Conservation (phyloP, 495 filamentous ascomycete species). For the Penicillium herquei region DNA sequence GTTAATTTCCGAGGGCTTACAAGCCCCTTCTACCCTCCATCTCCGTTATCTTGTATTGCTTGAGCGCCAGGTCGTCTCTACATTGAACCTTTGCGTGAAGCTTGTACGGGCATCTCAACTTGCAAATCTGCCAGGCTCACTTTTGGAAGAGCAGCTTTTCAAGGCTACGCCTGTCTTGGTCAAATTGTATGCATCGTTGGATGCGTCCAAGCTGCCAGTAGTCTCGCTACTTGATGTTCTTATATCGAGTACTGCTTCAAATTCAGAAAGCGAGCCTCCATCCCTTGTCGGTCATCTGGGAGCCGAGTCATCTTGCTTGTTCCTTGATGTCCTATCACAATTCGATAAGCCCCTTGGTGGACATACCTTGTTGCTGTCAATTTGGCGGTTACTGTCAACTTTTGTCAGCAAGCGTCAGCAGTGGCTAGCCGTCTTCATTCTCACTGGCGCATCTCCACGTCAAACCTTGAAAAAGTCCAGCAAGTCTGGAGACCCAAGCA, state of each 20-base stretch:
- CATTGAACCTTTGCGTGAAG: slow-evolving; percentile 63
- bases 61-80: slow-evolving; percentile 59
- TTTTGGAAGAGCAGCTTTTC: slow-evolving; percentile 77
- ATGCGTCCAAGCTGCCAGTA: slow-evolving; percentile 61
- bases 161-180: slow-evolving; percentile 71
- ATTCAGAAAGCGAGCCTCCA: slow-evolving; percentile 67
- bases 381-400: slow-evolving; percentile 86
- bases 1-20: slow-evolving; percentile 64
- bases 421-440: slow-evolving; percentile 89
- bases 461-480: slow-evolving; percentile 61
- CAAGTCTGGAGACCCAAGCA: slow-evolving; percentile 30
- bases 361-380: slow-evolving; percentile 55
- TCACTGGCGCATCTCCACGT: slow-evolving; percentile 81
- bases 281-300: slow-evolving; percentile 88
- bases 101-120: slow-evolving; percentile 68
- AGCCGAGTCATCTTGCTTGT: slow-evolving; percentile 74
- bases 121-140: slow-evolving; percentile 55
- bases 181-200: slow-evolving; percentile 72
- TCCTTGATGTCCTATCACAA: slow-evolving; percentile 72
- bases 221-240: slow-evolving; percentile 71
- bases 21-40: slow-evolving; percentile 62
- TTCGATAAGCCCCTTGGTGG: slow-evolving; percentile 75
- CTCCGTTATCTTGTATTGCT: slow-evolving; percentile 55
- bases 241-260: slow-evolving; percentile 63
- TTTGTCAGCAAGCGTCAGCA: slow-evolving; percentile 88